These are phyloP conservation scores for Ministeria vibrans DNA, from an alignment of 78 protist species.

Conservation along the genomic window DNA sequence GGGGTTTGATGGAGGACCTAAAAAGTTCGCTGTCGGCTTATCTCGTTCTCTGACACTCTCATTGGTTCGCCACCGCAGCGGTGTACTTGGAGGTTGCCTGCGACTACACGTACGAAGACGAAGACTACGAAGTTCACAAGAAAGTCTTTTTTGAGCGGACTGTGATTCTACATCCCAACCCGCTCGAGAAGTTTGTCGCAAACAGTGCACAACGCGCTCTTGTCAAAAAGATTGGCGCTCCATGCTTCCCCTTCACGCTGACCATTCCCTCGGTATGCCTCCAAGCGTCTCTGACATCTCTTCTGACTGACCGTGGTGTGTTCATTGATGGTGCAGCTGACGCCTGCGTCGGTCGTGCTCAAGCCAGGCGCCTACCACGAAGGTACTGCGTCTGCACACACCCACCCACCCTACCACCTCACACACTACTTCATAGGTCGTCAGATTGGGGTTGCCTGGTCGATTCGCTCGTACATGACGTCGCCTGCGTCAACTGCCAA, in stretches of 20 bases:
- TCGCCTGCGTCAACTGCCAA: too few species aligned
- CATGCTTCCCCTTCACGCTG: not conserved
- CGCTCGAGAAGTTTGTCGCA: not conserved
- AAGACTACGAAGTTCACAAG: not conserved
- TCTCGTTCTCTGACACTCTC: not conserved
- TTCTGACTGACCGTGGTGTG: too few species aligned
- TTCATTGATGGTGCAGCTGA: too few species aligned
- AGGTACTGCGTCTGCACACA: too few species aligned
- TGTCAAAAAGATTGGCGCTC: not conserved
- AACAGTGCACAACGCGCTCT: slow-evolving; percentile 1
- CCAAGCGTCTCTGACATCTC: too few species aligned
- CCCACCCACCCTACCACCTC: too few species aligned
- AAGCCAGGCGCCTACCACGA: not conserved
- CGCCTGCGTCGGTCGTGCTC: slow-evolving; percentile 10
- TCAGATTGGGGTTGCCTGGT: not conserved
- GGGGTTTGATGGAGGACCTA: too few species aligned
- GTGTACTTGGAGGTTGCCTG: not conserved
- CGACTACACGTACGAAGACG: not conserved
- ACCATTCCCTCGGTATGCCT: too few species aligned
- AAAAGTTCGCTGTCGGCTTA: not conserved
- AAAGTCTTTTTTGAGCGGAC: not conserved
- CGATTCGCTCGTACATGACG: not conserved
- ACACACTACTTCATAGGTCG: too few species aligned
- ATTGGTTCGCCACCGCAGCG: too few species aligned
- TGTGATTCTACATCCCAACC: not conserved